Percentiles rank a stretch among this genome's conserved stretches.
These are phyloP conservation scores for Extremus antarcticus DNA, from an alignment of 495 filamentous ascomycete genomes.

Conservation along the genomic window DNA sequence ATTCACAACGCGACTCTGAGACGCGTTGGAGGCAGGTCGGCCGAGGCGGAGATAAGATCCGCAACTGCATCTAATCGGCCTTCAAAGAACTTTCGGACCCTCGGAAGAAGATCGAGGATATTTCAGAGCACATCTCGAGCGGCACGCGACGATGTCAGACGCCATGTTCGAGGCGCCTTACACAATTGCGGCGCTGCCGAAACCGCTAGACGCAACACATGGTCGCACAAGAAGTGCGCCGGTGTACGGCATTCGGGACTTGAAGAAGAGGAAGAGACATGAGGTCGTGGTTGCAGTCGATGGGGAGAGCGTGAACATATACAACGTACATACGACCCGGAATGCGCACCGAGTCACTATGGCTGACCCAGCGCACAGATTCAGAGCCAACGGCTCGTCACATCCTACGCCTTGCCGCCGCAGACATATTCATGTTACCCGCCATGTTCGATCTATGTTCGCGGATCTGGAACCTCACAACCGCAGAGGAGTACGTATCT, in stretches of 20 bases:
- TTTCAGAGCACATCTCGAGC: background rate
- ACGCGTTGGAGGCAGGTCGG: too few relatives aligned
- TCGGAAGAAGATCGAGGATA: background rate
- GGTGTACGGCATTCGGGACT: slow-evolving; percentile 58
- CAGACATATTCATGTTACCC: slow-evolving; percentile 67
- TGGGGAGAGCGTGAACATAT: slow-evolving; percentile 83
- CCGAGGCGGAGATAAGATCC: too few relatives aligned
- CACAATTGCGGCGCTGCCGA: slow-evolving; percentile 27
- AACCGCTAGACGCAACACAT: slow-evolving; percentile 20
- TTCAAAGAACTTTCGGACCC: too few relatives aligned
- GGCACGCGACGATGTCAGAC: background rate
- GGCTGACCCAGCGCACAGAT: slow-evolving; percentile 43
- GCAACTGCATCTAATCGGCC: too few relatives aligned
- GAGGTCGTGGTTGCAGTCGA: slow-evolving; percentile 82
- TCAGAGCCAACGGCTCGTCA: slow-evolving; percentile 65
- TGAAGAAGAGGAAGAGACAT: slow-evolving; percentile 72
- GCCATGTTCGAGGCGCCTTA: slow-evolving; percentile 24
- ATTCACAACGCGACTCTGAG: too few relatives aligned
- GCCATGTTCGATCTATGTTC: slow-evolving; percentile 61
- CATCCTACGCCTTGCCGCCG: slow-evolving; percentile 77
- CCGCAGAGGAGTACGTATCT: slow-evolving; percentile 64
- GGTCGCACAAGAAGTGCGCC: slow-evolving; percentile 23
- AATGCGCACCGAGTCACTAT: background rate
- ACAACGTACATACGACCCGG: slow-evolving; percentile 53
- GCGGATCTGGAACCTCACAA: slow-evolving; percentile 38